Base-by-base conservation (phyloP, 305 asterid genomes). In the Lippia alba region DNA sequence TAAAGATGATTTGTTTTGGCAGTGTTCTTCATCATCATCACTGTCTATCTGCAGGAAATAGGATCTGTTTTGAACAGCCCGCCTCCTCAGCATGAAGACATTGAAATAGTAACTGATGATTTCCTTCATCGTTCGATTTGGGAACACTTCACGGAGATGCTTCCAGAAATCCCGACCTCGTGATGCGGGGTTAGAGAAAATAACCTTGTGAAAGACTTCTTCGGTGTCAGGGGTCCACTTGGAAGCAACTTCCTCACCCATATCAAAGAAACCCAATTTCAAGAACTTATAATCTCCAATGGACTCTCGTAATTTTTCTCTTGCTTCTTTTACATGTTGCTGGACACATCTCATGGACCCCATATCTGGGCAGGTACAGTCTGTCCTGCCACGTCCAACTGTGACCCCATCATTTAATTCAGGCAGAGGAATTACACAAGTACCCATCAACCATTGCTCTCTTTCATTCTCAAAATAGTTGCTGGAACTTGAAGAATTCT, bases 21-120 rank as follows among this genome's bases (percentile, higher is more conserved):
- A 62, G 48, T 34, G 82, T 51, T 86, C 93, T 73, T 89, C 96
- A 56, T 91, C 97, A 66, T 90, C 87, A 34, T 92, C 98, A 60
- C 98, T 92, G 60, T 92, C 98, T 36, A 87, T 82, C 39, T 79
- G 83, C 80, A 83, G 67, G 18, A 76, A 32, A 32, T 61, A 67
- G 30, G 84, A 82, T 72, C 98, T 77, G 74, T 92, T 92, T 69
- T 92, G 98, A 61, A 76, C 78, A 0, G 90, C 90, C 32, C 98
- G 84, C 70, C 85, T 87, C 50, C 82, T 78, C 3, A 90, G 91
- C 79, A 90, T 79, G 44, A 85, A 87, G 45, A 92, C 96, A 12
- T 92, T 90, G 77, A 92, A 92, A 64, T 90, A 92, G 76, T 90
- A 92, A 66, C 93, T 87, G 18, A 90, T 79, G 1, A 92, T 60